Evolutionary conservation across 129 eudicot species (phyloP).

Genomic region (Artemisia tridentata): DNA sequence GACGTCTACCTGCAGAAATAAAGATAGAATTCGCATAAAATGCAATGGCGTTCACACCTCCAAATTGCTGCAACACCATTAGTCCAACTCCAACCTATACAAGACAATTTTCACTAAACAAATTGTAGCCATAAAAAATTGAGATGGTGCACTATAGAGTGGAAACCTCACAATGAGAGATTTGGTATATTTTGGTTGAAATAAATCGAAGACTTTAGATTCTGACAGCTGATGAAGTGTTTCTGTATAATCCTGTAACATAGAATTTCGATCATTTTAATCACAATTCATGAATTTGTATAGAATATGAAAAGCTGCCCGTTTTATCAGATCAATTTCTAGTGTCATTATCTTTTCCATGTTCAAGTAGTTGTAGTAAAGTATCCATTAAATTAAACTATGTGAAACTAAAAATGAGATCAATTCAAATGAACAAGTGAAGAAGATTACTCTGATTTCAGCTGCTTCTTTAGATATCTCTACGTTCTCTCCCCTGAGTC

Average conservation of each 20-base stretch:
- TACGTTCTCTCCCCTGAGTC: constrained; percentile 65
- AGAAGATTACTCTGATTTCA: constrained; percentile 57
- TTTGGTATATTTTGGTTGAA: constrained; percentile 66
- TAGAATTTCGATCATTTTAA: background rate
- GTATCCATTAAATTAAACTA: constrained; percentile 1
- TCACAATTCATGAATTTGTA: background rate
- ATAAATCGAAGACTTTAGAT: constrained; percentile 48
- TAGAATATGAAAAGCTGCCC: background rate
- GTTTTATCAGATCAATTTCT: background rate
- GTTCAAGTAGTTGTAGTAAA: background rate
- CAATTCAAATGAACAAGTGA: background rate
- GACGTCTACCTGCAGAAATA: constrained; percentile 61
- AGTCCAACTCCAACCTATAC: constrained; percentile 76
- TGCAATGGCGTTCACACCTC: constrained; percentile 74
- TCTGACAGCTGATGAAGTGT: constrained; percentile 49
- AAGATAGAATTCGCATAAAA: constrained; percentile 76
- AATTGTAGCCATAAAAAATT: background rate
- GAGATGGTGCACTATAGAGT: background rate
- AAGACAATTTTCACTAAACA: constrained; percentile 17
- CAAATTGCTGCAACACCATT: constrained; percentile 78
- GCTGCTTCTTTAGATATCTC: constrained; percentile 62
- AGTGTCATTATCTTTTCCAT: background rate
- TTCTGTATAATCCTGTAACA: constrained; percentile 75
- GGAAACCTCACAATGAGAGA: constrained; percentile 59
- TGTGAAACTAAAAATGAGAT: background rate